Evolutionary conservation across 306 rosid species (phyloP).

Genomic region (Crataegus laevigata): DNA sequence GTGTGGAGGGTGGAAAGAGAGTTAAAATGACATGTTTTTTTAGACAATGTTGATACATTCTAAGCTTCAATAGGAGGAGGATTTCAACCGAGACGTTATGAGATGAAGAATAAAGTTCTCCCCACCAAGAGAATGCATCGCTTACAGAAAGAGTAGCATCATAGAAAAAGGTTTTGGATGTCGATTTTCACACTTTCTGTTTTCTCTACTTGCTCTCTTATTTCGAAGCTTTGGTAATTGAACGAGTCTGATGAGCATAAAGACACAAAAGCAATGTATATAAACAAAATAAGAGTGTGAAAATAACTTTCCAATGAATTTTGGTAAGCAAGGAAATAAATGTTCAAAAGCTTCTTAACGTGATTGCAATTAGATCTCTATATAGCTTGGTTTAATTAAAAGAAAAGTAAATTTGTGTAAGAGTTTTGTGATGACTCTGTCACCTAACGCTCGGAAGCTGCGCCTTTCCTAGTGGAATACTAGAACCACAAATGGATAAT

Average conservation of each 20-base stretch:
- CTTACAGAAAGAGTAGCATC: background rate
- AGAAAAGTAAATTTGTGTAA: background rate
- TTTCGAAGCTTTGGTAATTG: too few relatives aligned
- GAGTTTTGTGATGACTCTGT: background rate
- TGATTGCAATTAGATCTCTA: background rate
- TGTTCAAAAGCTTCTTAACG: background rate
- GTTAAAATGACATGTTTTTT: too few relatives aligned
- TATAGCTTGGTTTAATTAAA: background rate
- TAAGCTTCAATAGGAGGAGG: too few relatives aligned
- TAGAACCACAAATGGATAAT: background rate
- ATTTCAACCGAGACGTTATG: too few relatives aligned
- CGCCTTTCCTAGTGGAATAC: background rate
- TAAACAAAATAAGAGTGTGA: too few relatives aligned
- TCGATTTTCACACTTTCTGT: background rate
- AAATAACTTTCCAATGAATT: too few relatives aligned
- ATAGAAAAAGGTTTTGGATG: background rate
- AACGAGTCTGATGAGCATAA: rapidly evolving
- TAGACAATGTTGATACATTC: too few relatives aligned
- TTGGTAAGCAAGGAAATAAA: background rate
- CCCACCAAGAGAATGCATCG: too few relatives aligned
- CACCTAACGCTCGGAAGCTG: background rate
- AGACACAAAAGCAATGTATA: too few relatives aligned
- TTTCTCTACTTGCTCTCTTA: background rate
- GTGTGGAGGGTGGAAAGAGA: too few relatives aligned
- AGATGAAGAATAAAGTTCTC: too few relatives aligned